Conservation (phyloP, 768 basidiomycete species). For the Termitomyces sp. region DNA sequence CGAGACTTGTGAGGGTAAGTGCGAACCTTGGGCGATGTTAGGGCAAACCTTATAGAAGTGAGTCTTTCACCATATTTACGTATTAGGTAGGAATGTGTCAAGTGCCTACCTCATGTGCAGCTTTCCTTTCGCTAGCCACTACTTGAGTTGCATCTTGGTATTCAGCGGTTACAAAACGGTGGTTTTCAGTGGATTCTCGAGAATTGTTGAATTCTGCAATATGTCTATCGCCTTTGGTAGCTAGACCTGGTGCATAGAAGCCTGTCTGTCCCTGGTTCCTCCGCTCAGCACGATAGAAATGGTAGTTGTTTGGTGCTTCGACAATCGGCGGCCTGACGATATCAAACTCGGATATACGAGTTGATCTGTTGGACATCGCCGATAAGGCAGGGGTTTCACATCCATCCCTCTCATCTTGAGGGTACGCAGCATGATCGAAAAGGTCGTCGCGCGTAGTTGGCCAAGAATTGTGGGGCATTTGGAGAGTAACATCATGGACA, state of each 20-base stretch:
- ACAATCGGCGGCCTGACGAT: conserved; percentile 26
- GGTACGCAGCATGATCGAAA: neutral
- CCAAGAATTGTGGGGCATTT: neutral
- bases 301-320: neutral
- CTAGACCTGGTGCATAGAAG: neutral
- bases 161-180: too few relatives aligned
- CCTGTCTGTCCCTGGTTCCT: neutral
- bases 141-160: neutral
- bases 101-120: neutral
- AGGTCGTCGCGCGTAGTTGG: too few relatives aligned
- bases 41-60: neutral
- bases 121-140: neutral
- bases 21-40: neutral
- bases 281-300: neutral
- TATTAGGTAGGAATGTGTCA: neutral
- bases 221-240: neutral
- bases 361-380: conserved; percentile 25
- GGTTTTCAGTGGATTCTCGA: neutral
- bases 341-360: conserved; percentile 31
- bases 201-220: neutral
- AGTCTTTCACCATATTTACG: neutral
- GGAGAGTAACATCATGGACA: neutral
- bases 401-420: neutral
- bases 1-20: neutral
- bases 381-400: conserved; percentile 18